Percentiles rank a stretch among this genome's conserved stretches.
phyloP scores from a whole-genome alignment of 2,329 filamentous ascomycete species.

The Diaporthe australafricana region DNA sequence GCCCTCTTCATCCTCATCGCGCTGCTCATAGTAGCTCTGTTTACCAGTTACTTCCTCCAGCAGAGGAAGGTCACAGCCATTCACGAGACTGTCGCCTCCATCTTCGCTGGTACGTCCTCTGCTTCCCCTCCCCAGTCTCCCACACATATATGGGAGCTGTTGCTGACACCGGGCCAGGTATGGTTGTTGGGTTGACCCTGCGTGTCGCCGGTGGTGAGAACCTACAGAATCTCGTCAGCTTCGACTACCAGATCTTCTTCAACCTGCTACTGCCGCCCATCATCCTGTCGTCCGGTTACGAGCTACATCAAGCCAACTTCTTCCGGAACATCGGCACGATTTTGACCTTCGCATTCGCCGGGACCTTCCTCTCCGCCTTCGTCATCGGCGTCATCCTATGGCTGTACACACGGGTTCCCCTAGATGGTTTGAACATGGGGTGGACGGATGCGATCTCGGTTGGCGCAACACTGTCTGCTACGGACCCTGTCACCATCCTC shows the following conservation, averaged over 20 bases:
- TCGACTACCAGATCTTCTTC: conserved; percentile 99
- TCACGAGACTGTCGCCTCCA: conserved; percentile 97
- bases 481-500: conserved; percentile 95
- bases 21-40: conserved; percentile 92
- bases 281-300: conserved; percentile 96
- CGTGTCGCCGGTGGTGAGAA: conserved; percentile 84
- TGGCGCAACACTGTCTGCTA: conserved; percentile 94
- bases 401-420: conserved; percentile 87
- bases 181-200: conserved; percentile 92
- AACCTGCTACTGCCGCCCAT: conserved; percentile 98
- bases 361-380: conserved; percentile 96
- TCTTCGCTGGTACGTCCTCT: conserved; percentile 81
- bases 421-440: conserved; percentile 85
- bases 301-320: conserved; percentile 98
- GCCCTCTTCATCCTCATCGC: conserved; percentile 96
- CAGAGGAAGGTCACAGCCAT: conserved; percentile 97
- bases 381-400: conserved; percentile 90
- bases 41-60: conserved; percentile 96
- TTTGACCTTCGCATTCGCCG: conserved; percentile 95
- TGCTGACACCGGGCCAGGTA: conserved; percentile 68
- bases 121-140: conserved; percentile 1
- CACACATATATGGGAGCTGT: not conserved
- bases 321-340: conserved; percentile 98
- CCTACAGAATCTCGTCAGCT: conserved; percentile 91
- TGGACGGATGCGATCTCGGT: conserved; percentile 98